Evolutionary conservation across 164 flowering plant genomes (phyloP), one percentile per base, ranked within the genome.

Genomic region (Macadamia tetraphylla): DNA sequence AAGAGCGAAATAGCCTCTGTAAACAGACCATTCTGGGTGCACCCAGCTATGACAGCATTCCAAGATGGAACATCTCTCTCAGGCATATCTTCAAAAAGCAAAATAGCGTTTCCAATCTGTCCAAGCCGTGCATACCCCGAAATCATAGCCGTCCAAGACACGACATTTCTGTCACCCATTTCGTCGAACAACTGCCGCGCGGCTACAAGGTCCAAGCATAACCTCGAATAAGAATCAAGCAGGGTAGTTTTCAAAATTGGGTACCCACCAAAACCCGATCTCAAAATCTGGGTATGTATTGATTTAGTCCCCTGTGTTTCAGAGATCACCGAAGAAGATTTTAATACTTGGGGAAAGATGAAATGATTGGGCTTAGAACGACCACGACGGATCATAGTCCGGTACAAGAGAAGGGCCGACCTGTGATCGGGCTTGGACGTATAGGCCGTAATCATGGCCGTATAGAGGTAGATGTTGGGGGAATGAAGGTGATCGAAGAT

Each of bases 121-220:
- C 55, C 55, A 51, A 51, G 55, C 12, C 55, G 76, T 3, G 77
- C 42, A 65, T 80, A 86, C 65, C 86, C 94, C 55, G 83, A 81
- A 56, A 86, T 52, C 91, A 88, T 81, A 14, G 94, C 87, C 12
- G 89, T 86, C 84, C 85, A 88, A 11, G 89, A 78, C 46, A 85
- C 85, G 30, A 88, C 84, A 76, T 64, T 85, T 53, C 78, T 80
- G 40, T 81, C 82, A 62, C 73, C 11, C 83, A 88, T 88, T 78
- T 80, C 88, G 55, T 81, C 88, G 58, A 85, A 85, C 83, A 86
- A 31, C 65, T 69, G 23, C 9, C 83, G 69, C 1, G 94, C 86
- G 62, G 49, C 42, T 23, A 66, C 75, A 17, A 84, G 18, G 58
- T 72, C 79, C 7, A 70, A 64, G 43, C 70, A 74, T 10, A 14